Percentiles rank a stretch among this genome's conserved stretches.
Evolutionary conservation across 1,284 basidiomycete genomes (phyloP).

Genomic region (Schizophyllum amplum): DNA sequence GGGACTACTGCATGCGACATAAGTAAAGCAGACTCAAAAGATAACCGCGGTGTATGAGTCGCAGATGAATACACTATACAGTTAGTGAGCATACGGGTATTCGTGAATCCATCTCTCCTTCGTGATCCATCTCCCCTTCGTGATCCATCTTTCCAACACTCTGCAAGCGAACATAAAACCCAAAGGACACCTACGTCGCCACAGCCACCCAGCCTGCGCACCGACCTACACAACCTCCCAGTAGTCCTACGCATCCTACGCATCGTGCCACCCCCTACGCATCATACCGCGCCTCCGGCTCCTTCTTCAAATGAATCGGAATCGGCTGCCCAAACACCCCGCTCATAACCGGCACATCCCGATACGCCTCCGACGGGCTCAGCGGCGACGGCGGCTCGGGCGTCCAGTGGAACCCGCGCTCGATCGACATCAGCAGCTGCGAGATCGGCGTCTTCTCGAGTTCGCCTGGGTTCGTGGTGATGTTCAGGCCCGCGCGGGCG

Average conservation of each 20-base stretch:
- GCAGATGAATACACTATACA: not conserved
- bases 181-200: too few relatives aligned
- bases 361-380: constrained; percentile 47
- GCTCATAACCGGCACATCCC: not conserved
- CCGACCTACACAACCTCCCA: not conserved
- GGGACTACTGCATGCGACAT: not conserved
- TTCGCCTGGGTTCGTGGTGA: constrained; percentile 1
- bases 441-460: constrained; percentile 56
- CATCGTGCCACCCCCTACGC: not conserved
- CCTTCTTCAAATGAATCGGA: not conserved
- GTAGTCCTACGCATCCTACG: too few relatives aligned
- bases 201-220: too few relatives aligned
- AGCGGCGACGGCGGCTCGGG: constrained; percentile 40
- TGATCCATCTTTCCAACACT: not conserved
- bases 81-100: not conserved
- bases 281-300: not conserved
- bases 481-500: constrained; percentile 1
- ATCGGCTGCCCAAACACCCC: not conserved
- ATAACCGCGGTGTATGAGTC: not conserved
- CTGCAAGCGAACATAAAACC: too few relatives aligned
- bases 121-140: not conserved
- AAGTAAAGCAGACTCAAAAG: not conserved
- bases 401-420: constrained; percentile 59
- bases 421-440: constrained; percentile 55
- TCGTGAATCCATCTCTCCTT: not conserved